phyloP scores from a whole-genome alignment of 305 asterid genomes.

The Solanum hybrid region DNA sequence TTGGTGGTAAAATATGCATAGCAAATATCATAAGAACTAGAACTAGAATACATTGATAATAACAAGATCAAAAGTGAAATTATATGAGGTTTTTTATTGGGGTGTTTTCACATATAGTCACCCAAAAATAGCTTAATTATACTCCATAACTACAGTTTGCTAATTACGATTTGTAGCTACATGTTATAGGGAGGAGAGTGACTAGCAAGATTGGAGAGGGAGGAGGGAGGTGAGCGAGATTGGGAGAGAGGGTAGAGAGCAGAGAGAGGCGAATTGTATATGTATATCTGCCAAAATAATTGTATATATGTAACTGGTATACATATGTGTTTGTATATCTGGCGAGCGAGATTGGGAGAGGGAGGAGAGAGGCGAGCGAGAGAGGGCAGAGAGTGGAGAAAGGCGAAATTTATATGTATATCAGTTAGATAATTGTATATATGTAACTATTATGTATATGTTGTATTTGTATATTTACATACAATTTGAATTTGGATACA shows the following conservation, averaged over 20 bases:
- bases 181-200: too few species aligned
- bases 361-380: too few species aligned
- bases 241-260: neutral
- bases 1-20: neutral
- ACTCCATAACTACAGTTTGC: accelerated
- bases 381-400: too few species aligned
- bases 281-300: neutral
- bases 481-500: neutral
- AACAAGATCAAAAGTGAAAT: neutral
- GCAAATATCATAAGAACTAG: neutral
- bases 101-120: neutral
- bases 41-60: neutral
- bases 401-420: too few species aligned
- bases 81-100: neutral
- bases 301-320: neutral
- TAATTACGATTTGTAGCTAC: too few species aligned
- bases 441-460: neutral
- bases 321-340: too few species aligned
- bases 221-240: neutral
- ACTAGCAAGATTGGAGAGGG: too few species aligned
- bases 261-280: accelerated
- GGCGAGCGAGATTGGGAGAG: too few species aligned
- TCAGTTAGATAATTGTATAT: too few species aligned
- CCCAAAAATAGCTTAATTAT: too few species aligned
- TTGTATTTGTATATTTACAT: neutral